These are phyloP conservation scores for Aspergillus calidoustus DNA, from an alignment of 2,329 filamentous ascomycete species.

Conservation along the genomic window DNA sequence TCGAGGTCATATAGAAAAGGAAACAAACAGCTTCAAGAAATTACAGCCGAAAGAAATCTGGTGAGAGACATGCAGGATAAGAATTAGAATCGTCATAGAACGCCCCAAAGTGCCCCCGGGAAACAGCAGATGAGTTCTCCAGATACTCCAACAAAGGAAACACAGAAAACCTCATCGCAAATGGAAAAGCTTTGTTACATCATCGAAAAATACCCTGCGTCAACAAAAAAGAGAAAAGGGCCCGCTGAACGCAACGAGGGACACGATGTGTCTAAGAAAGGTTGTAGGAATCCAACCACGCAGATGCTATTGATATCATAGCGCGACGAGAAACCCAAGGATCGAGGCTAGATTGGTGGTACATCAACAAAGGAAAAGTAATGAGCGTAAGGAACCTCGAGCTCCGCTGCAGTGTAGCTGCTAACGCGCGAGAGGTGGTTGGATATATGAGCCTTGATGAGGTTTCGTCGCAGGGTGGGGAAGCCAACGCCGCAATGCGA, in stretches of 20 bases:
- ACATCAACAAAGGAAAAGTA: slow-evolving; percentile 25
- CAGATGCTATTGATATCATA: slow-evolving; percentile 16
- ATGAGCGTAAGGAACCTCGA: slow-evolving; percentile 22
- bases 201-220: slow-evolving; percentile 11
- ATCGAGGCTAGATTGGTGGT: slow-evolving; percentile 21
- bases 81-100: slow-evolving; percentile 19
- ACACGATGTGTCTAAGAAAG: slow-evolving; percentile 5
- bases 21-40: slow-evolving; percentile 20
- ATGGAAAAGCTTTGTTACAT: slow-evolving; percentile 6
- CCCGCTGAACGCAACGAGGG: slow-evolving; percentile 7
- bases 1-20: slow-evolving; percentile 22
- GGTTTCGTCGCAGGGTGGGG: slow-evolving; percentile 2
- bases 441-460: slow-evolving; percentile 13
- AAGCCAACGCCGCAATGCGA: not conserved
- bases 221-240: slow-evolving; percentile 17
- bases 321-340: slow-evolving; percentile 16
- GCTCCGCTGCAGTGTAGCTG: slow-evolving; percentile 1
- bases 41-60: slow-evolving; percentile 20
- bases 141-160: slow-evolving; percentile 23
- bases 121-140: slow-evolving; percentile 12
- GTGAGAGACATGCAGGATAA: slow-evolving; percentile 19
- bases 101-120: slow-evolving; percentile 18
- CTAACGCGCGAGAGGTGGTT: slow-evolving; percentile 16
- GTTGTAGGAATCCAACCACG: slow-evolving; percentile 16
- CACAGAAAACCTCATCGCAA: slow-evolving; percentile 6